Evolutionary conservation across 495 filamentous ascomycete species (phyloP).

Genomic region (Glonium stellatum): DNA sequence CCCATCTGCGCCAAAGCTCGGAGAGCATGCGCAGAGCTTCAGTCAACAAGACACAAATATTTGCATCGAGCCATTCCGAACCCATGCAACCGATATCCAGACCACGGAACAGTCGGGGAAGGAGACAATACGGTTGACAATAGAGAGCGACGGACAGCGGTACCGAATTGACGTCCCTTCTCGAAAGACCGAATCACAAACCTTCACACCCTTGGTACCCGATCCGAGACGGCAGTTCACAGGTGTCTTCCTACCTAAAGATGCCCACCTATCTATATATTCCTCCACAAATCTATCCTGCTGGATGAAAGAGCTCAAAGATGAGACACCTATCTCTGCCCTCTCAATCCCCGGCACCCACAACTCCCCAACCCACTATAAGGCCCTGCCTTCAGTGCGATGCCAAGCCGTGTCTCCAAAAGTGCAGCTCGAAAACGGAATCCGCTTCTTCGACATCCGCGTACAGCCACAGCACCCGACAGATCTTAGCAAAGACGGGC

Average conservation of each 20-base stretch:
- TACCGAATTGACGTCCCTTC: slow-evolving; percentile 58
- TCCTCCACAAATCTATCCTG: slow-evolving; percentile 60
- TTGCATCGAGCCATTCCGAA: slow-evolving; percentile 52
- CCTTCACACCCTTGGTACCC: slow-evolving; percentile 48
- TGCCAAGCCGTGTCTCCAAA: slow-evolving; percentile 76
- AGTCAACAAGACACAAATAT: slow-evolving; percentile 48
- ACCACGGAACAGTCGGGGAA: slow-evolving; percentile 41
- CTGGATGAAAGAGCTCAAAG: slow-evolving; percentile 74
- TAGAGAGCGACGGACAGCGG: slow-evolving; percentile 53
- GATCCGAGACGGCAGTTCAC: slow-evolving; percentile 60
- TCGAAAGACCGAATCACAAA: slow-evolving; percentile 46
- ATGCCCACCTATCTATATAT: slow-evolving; percentile 67
- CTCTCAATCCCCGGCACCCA: slow-evolving; percentile 94
- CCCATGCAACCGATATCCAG: slow-evolving; percentile 48
- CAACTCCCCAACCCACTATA: slow-evolving; percentile 79
- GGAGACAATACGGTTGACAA: slow-evolving; percentile 55
- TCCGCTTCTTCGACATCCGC: slow-evolving; percentile 91
- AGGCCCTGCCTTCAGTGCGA: slow-evolving; percentile 82
- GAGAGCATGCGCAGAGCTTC: slow-evolving; percentile 49
- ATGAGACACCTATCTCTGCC: slow-evolving; percentile 63
- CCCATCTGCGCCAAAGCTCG: slow-evolving; percentile 39
- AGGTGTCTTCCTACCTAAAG: slow-evolving; percentile 59
- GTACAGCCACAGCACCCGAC: slow-evolving; percentile 57
- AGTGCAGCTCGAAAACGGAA: slow-evolving; percentile 78
- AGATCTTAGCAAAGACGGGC: slow-evolving; percentile 47